Evolutionary conservation across 257 asterid genomes (phyloP).

Genomic region (Capsicum baccatum): DNA sequence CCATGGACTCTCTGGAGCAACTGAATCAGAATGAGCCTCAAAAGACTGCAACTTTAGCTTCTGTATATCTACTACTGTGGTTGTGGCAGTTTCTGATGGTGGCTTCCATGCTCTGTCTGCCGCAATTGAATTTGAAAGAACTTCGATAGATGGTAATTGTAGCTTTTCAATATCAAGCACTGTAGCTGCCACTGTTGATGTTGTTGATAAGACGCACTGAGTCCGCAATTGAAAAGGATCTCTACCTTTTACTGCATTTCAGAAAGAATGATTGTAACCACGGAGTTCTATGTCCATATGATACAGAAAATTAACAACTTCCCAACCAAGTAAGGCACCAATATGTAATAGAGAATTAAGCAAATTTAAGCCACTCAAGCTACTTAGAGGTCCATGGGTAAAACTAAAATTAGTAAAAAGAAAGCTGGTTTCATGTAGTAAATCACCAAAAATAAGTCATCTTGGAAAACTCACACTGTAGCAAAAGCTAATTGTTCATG

Average conservation of each 20-base stretch:
- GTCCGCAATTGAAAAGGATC: slow-evolving; percentile 57
- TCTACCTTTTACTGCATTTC: slow-evolving; percentile 74
- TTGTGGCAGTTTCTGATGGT: slow-evolving; percentile 42
- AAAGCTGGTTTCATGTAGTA: background rate
- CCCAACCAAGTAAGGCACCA: background rate
- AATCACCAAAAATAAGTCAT: background rate
- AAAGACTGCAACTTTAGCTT: slow-evolving; percentile 54
- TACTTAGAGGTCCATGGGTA: background rate
- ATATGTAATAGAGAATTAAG: background rate
- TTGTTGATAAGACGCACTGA: slow-evolving; percentile 68
- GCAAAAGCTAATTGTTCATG: background rate
- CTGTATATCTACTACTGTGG: slow-evolving; percentile 69
- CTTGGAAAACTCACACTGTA: background rate
- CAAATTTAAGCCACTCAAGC: background rate
- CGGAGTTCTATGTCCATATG: slow-evolving; percentile 16
- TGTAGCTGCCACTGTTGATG: slow-evolving; percentile 55
- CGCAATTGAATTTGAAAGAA: slow-evolving; percentile 52
- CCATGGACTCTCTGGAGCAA: slow-evolving; percentile 55
- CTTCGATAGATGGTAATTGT: slow-evolving; percentile 58
- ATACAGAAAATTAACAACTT: slow-evolving; percentile 16
- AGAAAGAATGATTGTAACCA: slow-evolving; percentile 32
- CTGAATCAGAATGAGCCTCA: slow-evolving; percentile 58
- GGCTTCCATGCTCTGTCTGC: slow-evolving; percentile 62
- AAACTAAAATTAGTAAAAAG: background rate
- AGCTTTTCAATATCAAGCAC: slow-evolving; percentile 73